Evolutionary conservation across 177 flowering plant genomes (phyloP).

Genomic region (Tripterygium wilfordii): DNA sequence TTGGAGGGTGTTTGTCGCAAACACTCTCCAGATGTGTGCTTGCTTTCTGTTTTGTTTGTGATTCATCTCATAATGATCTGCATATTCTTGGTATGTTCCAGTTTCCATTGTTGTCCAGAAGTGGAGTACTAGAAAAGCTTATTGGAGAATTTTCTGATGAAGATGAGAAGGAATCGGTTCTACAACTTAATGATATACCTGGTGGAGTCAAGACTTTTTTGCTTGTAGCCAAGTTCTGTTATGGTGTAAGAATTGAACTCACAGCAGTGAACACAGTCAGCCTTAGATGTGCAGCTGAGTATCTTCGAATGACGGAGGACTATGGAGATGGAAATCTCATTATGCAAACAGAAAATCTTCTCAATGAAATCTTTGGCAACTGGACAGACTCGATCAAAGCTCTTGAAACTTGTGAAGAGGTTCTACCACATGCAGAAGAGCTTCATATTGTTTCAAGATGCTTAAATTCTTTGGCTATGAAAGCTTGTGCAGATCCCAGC

Average conservation of each 20-base stretch:
- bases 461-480: slow-evolving; percentile 58
- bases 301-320: slow-evolving; percentile 63
- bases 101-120: slow-evolving; percentile 65
- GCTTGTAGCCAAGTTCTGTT: slow-evolving; percentile 69
- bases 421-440: slow-evolving; percentile 53
- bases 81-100: no score
- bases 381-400: slow-evolving; percentile 60
- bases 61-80: no score
- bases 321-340: slow-evolving; percentile 64
- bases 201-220: slow-evolving; percentile 66
- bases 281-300: slow-evolving; percentile 67
- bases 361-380: slow-evolving; percentile 38
- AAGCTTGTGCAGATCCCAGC: slow-evolving; percentile 59
- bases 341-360: slow-evolving; percentile 45
- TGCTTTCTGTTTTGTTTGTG: not conserved
- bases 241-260: slow-evolving; percentile 59
- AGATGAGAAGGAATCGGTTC: slow-evolving; percentile 24
- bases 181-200: slow-evolving; percentile 60
- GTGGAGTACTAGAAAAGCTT: slow-evolving; percentile 39
- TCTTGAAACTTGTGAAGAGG: slow-evolving; percentile 56
- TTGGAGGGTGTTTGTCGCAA: no score
- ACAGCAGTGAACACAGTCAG: slow-evolving; percentile 43
- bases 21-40: no score
- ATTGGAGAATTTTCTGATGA: slow-evolving; percentile 26
- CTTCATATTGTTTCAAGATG: slow-evolving; percentile 63